Conservation (phyloP, 805 yeast species). For the Starmerella kuoi region DNA sequence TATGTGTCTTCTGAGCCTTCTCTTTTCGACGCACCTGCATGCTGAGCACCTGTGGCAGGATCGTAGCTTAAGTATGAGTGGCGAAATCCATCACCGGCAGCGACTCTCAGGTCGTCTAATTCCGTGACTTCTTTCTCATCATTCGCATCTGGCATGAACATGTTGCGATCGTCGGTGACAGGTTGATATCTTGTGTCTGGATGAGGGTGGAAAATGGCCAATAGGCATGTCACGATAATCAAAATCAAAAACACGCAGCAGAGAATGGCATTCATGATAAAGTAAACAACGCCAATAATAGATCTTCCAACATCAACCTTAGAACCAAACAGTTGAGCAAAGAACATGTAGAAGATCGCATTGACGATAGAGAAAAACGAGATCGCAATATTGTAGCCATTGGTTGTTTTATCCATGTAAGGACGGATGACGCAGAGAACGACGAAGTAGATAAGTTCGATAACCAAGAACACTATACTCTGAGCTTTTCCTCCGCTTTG, state of each 20-base stretch:
- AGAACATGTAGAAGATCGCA: slow-evolving; percentile 77
- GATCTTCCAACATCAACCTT: slow-evolving; percentile 85
- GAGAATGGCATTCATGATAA: slow-evolving; percentile 78
- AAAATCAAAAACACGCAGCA: slow-evolving; percentile 70
- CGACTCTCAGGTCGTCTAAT: slow-evolving; percentile 59
- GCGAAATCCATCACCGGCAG: slow-evolving; percentile 29
- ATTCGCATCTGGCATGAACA: slow-evolving; percentile 48
- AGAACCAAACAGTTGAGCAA: slow-evolving; percentile 58
- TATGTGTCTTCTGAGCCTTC: background rate
- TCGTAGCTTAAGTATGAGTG: slow-evolving; percentile 20
- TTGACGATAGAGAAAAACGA: slow-evolving; percentile 69
- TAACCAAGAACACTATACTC: slow-evolving; percentile 59
- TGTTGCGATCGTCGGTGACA: slow-evolving; percentile 89
- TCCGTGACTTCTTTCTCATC: slow-evolving; percentile 37
- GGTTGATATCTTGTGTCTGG: slow-evolving; percentile 95
- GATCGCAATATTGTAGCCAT: slow-evolving; percentile 80
- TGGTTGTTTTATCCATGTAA: slow-evolving; percentile 88
- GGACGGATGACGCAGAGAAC: slow-evolving; percentile 65
- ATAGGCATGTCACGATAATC: slow-evolving; percentile 75
- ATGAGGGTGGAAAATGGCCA: slow-evolving; percentile 75
- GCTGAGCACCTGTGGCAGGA: slow-evolving; percentile 1
- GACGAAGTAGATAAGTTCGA: slow-evolving; percentile 61
- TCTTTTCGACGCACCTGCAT: background rate
- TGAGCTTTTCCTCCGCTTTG: slow-evolving; percentile 73
- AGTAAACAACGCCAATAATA: slow-evolving; percentile 80